These are phyloP conservation scores for Zygoascus ofunaensis DNA, from an alignment of 805 yeast genomes.

Conservation along the genomic window DNA sequence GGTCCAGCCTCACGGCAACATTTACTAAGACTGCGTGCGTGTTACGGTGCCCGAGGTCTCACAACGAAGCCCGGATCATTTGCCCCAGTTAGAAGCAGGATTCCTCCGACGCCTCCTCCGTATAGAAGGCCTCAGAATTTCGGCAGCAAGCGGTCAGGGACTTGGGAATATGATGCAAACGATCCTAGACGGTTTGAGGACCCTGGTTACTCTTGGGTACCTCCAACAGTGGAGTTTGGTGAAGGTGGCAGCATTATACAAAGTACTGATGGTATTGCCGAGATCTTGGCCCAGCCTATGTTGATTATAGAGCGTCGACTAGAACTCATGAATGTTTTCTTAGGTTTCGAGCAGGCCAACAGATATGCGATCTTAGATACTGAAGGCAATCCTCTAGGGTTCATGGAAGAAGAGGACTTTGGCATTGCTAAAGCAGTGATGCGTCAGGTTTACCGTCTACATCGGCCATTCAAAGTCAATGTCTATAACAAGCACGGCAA, in stretches of 20 bases:
- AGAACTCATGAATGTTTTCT: conserved; percentile 75
- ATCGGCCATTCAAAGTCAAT: conserved; percentile 54
- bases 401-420: conserved; percentile 71
- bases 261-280: conserved; percentile 49
- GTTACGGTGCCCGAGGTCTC: too few relatives aligned
- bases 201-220: background rate
- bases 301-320: conserved; percentile 79
- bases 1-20: too few relatives aligned
- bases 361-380: conserved; percentile 62
- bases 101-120: conserved; percentile 8
- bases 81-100: conserved; percentile 5
- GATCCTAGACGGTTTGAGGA: conserved; percentile 1
- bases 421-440: conserved; percentile 61
- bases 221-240: background rate
- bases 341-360: conserved; percentile 91
- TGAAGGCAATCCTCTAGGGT: conserved; percentile 66
- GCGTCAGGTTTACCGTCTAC: conserved; percentile 75
- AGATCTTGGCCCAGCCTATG: conserved; percentile 67
- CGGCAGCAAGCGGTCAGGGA: background rate
- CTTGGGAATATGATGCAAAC: background rate
- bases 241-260: conserved; percentile 45
- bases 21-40: too few relatives aligned
- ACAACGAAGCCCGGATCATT: too few relatives aligned
- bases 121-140: background rate
- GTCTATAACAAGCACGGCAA: conserved; percentile 29